Evolutionary conservation across 1,139 yeast genomes (phyloP).

Genomic region (Suhomyces bribrorum): DNA sequence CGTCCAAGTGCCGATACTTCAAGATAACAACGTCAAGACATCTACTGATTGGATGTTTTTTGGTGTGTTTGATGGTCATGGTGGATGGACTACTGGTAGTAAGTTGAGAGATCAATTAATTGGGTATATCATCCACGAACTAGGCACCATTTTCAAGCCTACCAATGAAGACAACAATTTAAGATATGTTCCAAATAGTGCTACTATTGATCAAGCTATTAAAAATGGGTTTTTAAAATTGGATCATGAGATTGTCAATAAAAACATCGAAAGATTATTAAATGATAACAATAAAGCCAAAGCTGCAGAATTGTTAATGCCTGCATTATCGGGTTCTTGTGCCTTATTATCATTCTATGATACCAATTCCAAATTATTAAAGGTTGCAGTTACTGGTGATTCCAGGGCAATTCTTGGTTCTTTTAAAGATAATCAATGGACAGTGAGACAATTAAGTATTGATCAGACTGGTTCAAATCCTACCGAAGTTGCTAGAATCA

Average conservation of each 20-base stretch:
- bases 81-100: constrained; percentile 92
- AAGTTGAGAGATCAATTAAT: constrained; percentile 80
- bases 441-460: constrained; percentile 79
- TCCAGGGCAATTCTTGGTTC: constrained; percentile 90
- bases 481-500: constrained; percentile 80
- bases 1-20: constrained; percentile 73
- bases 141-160: constrained; percentile 66
- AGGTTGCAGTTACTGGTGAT: constrained; percentile 96
- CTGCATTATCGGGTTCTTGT: constrained; percentile 95
- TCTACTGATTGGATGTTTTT: constrained; percentile 91
- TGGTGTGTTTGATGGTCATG: constrained; percentile 96
- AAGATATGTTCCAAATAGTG: constrained; percentile 60
- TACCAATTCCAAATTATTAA: constrained; percentile 65
- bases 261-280: constrained; percentile 68
- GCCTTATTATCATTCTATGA: constrained; percentile 87
- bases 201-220: constrained; percentile 76
- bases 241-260: constrained; percentile 84
- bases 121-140: constrained; percentile 71
- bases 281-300: constrained; percentile 57
- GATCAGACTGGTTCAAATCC: constrained; percentile 96
- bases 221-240: constrained; percentile 76
- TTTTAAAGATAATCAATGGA: constrained; percentile 72
- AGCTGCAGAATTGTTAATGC: constrained; percentile 79
- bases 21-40: constrained; percentile 52
- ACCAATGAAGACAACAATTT: constrained; percentile 49